Evolutionary conservation across 192 early-diverging fungal genomes (phyloP), one percentile per base, ranked within the genome.

Genomic region (Entophlyctis luteolus): DNA sequence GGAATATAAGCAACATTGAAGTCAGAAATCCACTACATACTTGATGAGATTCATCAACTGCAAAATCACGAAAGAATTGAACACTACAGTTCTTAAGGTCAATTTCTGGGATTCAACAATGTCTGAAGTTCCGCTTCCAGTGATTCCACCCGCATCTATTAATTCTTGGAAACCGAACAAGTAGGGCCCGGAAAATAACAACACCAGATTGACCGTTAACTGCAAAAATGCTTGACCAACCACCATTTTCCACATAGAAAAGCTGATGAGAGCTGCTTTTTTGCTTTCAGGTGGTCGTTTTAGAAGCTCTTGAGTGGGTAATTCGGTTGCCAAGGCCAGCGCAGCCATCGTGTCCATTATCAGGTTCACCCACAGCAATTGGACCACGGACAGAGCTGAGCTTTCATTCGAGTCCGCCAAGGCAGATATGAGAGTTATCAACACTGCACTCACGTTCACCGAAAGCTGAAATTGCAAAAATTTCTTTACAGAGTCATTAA

Each of bases 391-490:
- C 48, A 98, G 80, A 25, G 91, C 86, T 6, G 89, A 89, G 56
- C 87, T 79, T 62, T 86, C 84, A 81, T 70, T 12, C 79, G 37
- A 18, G 71, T 72, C 46, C 68, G 62, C 32, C 8, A 52, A 18
- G 5, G 46, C 3, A 3, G 62, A 49, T 16, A 48, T 22, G n/a
- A 55, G 23, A 27, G 31, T 39, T n/a, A 50, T 29, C 29, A 50
- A 6, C 14, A 20, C n/a, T 12, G 67, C 75, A 48, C 56, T 72
- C 18, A 97, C 72, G 71, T 98, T 98, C 69, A 96, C 95, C 0
- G 95, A 94, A 28, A 98, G 72, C 74, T 98, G 95, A 81, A 96
- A 97, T 83, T 98, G 93, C 72, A 97, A 72, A 65, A 98, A 98
- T 82, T 97, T 98, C 47, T 89, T 89, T 33, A 98, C 92, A 0